Base-by-base conservation (phyloP, 2,329 filamentous ascomycete genomes). In the Hypoxylon sp. region DNA sequence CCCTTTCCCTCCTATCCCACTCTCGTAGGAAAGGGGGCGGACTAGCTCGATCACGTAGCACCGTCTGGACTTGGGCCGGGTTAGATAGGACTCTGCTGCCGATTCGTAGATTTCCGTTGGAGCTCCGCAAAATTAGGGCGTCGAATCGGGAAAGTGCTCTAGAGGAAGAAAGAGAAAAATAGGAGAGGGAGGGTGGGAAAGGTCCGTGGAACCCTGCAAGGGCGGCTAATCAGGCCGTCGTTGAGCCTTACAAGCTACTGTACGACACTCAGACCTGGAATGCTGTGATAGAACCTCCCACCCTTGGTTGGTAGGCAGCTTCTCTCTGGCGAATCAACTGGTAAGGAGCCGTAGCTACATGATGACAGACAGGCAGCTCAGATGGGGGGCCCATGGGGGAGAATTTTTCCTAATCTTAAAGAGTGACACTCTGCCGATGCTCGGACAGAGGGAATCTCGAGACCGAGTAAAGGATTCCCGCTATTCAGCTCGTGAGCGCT, bases 191-290 rank as follows among this genome's bases (percentile, higher is more conserved):
- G n/a, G n/a, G n/a, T n/a, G n/a, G n/a, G n/a, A n/a, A n/a, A n/a
- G n/a, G n/a, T n/a, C n/a, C n/a, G n/a, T n/a, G n/a, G n/a, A n/a
- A n/a, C n/a, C 29, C 50, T 59, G 51, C 42, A 58, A 49, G 55
- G 50, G 42, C 31, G 20, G 20, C 23, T n/a, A 21, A 43, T 21
- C 20, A 45, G 31, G 7, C 21, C 35, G 37, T 29, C 38, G 52
- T 52, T n/a, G 23, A 59, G 59, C 31, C 47, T 46, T 29, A 27
- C 55, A 13, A 37, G 48, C 11, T 33, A 24, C n/a, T n/a, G n/a
- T n/a, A n/a, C 24, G 41, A 33, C n/a, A 18, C 21, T 52, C 35
- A 50, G 42, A 24, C 17, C 31, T 37, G n/a, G n/a, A n/a, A 23
- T 31, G 33, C 8, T 13, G 18, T 15, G 3, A 29, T 43, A 31